A percentile compares a stretch with the other conserved stretches of the same genome.
These are phyloP conservation scores for Skeletonema menzelii DNA, from an alignment of 108 stramenopile species.

Conservation along the genomic window DNA sequence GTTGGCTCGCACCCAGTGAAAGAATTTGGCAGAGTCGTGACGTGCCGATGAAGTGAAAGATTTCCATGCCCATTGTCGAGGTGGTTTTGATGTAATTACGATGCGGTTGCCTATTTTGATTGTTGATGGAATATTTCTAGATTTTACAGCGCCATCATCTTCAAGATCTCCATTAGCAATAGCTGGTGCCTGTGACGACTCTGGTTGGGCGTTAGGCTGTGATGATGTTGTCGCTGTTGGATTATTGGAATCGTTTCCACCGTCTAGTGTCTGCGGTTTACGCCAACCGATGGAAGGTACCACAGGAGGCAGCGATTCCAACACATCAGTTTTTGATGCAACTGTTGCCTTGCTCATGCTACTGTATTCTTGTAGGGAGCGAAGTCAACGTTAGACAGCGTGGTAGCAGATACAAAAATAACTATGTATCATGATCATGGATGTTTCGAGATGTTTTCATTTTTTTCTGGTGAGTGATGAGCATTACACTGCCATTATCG, in stretches of 20 bases:
- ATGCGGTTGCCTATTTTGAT: constrained; percentile 68
- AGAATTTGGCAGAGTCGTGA: constrained; percentile 62
- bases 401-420: too few species aligned
- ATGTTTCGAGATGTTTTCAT: background rate
- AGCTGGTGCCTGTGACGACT: background rate
- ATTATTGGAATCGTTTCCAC: constrained; percentile 5
- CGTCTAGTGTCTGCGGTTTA: constrained; percentile 1
- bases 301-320: constrained; percentile 56
- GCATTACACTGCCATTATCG: background rate
- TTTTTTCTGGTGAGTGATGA: background rate
- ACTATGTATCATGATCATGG: background rate
- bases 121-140: constrained; percentile 5
- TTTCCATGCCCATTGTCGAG: constrained; percentile 81
- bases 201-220: constrained; percentile 4
- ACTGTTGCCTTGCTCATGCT: background rate
- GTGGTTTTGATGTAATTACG: constrained; percentile 55
- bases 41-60: constrained; percentile 78
- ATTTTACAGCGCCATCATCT: background rate
- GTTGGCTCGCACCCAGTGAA: constrained; percentile 74
- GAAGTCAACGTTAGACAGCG: background rate
- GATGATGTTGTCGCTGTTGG: background rate
- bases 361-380: background rate
- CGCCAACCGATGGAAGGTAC: constrained; percentile 51
- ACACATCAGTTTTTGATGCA: background rate
- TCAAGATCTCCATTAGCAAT: background rate